These are phyloP conservation scores for Aspergillus terreus DNA, from an alignment of 2,329 filamentous ascomycete genomes.

Conservation along the genomic window DNA sequence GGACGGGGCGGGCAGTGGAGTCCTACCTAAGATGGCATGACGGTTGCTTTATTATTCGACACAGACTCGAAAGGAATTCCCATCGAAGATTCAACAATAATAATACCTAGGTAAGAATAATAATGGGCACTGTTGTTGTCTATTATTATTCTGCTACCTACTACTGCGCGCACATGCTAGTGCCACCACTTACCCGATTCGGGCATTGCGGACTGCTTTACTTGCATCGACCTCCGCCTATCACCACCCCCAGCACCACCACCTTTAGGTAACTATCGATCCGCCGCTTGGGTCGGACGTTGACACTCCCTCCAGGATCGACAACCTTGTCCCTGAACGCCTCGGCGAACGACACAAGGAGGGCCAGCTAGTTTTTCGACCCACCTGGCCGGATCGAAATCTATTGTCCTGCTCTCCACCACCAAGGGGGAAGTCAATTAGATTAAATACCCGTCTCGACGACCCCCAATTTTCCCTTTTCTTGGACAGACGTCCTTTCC, in stretches of 20 bases:
- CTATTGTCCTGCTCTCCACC: conserved; percentile 9
- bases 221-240: not conserved
- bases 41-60: not conserved
- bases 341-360: not conserved
- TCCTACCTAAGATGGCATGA: not conserved
- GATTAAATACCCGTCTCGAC: conserved; percentile 10
- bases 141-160: too few relatives aligned
- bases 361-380: not conserved
- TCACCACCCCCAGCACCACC: not conserved
- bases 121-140: not conserved
- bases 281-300: not conserved
- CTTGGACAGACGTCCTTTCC: too few relatives aligned
- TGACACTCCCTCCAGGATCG: not conserved
- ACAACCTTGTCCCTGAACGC: not conserved
- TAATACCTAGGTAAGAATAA: not conserved
- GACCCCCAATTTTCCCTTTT: too few relatives aligned
- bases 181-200: not conserved
- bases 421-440: conserved; percentile 10
- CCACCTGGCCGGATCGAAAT: conserved; percentile 6
- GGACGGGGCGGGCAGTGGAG: not conserved
- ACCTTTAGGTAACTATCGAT: not conserved
- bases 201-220: not conserved
- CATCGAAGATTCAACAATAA: not conserved
- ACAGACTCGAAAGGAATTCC: too few relatives aligned
- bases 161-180: not conserved